Conservation (phyloP, 1,284 basidiomycete species). For the Meripilus lineatus region DNA sequence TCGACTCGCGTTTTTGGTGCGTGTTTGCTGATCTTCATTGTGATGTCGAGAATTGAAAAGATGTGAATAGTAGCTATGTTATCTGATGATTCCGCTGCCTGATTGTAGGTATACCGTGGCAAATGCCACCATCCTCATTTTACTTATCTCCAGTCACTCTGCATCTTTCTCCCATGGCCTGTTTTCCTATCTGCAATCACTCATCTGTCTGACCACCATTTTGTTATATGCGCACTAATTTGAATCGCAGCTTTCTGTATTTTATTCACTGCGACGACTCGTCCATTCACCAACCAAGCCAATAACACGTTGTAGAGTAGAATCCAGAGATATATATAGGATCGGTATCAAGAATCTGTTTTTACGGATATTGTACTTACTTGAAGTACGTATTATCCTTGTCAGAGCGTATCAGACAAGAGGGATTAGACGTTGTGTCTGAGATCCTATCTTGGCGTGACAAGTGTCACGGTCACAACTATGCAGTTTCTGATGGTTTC, state of each 20-base stretch:
- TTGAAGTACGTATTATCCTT: no score
- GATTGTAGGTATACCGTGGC: conserved; percentile 5
- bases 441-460: no score
- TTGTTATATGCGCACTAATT: conserved; percentile 1
- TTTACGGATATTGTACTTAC: no score
- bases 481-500: conserved; percentile 12
- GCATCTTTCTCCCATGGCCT: conserved; percentile 11
- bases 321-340: conserved; percentile 8
- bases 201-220: conserved; percentile 4
- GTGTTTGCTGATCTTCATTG: background rate
- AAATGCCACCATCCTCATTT: conserved; percentile 15
- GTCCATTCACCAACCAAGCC: conserved; percentile 8
- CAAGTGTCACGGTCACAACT: no score
- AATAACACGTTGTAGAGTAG: conserved; percentile 13
- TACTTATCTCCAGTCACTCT: conserved; percentile 11
- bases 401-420: conserved; percentile 2
- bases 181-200: conserved; percentile 12
- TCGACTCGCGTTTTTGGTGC: background rate
- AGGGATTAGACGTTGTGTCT: no score
- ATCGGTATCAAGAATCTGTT: no score
- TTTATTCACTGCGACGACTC: conserved; percentile 2
- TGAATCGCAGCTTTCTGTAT: conserved; percentile 9
- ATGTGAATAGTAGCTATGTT: conserved; percentile 1
- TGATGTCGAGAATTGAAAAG: background rate
- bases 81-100: conserved; percentile 8